Conservation (phyloP, 1,139 yeast genomes). For the Meyerozyma smithsonii region DNA sequence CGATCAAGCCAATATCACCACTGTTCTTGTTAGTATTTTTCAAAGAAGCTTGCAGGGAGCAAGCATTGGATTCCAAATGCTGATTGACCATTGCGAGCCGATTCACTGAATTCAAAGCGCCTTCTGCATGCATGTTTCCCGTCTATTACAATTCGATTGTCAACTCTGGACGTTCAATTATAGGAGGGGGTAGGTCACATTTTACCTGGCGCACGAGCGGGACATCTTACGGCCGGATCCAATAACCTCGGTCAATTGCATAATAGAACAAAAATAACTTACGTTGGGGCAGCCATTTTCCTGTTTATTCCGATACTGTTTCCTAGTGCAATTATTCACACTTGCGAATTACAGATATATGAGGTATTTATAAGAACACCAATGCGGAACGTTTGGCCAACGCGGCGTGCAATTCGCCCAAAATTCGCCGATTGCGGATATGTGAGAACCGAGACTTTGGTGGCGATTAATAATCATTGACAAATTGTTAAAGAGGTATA, state of each 20-base stretch:
- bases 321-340: constrained; percentile 2
- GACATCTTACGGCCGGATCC: neutral
- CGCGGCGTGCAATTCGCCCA: constrained; percentile 2
- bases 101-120: no score
- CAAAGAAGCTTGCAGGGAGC: neutral
- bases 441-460: constrained; percentile 1
- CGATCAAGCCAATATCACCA: constrained; percentile 98
- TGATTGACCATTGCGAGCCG: neutral
- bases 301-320: neutral
- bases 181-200: neutral
- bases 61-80: neutral
- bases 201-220: neutral
- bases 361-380: constrained; percentile 1
- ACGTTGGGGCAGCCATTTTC: constrained; percentile 1
- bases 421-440: constrained; percentile 2
- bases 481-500: neutral
- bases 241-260: neutral
- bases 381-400: neutral
- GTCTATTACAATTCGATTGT: no score
- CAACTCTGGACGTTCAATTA: no score
- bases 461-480: constrained; percentile 1
- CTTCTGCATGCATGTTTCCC: no score
- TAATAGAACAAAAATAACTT: neutral
- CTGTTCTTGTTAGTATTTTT: constrained; percentile 26
- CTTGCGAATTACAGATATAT: neutral